Conservation (phyloP, 1,284 basidiomycete genomes). For the Mycosarcoma maydis region DNA sequence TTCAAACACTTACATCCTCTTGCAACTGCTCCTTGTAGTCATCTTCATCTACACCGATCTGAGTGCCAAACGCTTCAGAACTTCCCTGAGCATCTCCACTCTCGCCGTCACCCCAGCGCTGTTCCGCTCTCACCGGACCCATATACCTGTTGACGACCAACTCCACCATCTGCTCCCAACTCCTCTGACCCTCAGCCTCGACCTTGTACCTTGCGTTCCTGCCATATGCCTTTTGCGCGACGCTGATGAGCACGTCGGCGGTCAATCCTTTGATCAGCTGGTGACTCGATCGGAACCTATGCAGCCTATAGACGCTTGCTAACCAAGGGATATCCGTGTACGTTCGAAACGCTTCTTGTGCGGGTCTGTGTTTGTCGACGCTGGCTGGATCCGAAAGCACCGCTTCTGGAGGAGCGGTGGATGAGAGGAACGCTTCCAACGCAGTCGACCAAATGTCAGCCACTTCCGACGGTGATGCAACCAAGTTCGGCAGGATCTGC, state of each 20-base stretch:
- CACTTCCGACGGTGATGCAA: constrained; percentile 35
- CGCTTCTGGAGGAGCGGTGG: background rate
- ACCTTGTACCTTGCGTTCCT: constrained; percentile 11
- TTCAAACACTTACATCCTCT: background rate
- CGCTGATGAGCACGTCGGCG: constrained; percentile 41
- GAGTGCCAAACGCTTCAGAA: constrained; percentile 34
- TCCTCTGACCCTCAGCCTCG: constrained; percentile 22
- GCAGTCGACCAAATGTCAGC: constrained; percentile 43
- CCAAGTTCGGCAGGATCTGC: constrained; percentile 7
- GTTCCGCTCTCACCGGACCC: constrained; percentile 12
- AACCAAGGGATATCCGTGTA: constrained; percentile 53
- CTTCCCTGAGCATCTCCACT: constrained; percentile 45
- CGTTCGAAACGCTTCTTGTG: constrained; percentile 39
- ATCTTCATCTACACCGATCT: constrained; percentile 28
- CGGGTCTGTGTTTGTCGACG: constrained; percentile 44
- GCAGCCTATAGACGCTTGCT: constrained; percentile 28
- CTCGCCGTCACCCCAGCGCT: constrained; percentile 52
- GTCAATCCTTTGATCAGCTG: constrained; percentile 53
- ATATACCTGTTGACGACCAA: constrained; percentile 34
- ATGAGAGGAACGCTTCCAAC: constrained; percentile 25
- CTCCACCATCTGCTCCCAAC: constrained; percentile 42
- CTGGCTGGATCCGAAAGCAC: constrained; percentile 19
- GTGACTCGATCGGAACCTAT: constrained; percentile 33
- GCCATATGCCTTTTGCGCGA: constrained; percentile 25
- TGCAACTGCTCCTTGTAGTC: background rate